A percentile compares a stretch with the other conserved stretches of the same genome.
These are phyloP conservation scores for Fusarium zealandicum DNA, from an alignment of 2,329 filamentous ascomycete genomes.

Conservation along the genomic window DNA sequence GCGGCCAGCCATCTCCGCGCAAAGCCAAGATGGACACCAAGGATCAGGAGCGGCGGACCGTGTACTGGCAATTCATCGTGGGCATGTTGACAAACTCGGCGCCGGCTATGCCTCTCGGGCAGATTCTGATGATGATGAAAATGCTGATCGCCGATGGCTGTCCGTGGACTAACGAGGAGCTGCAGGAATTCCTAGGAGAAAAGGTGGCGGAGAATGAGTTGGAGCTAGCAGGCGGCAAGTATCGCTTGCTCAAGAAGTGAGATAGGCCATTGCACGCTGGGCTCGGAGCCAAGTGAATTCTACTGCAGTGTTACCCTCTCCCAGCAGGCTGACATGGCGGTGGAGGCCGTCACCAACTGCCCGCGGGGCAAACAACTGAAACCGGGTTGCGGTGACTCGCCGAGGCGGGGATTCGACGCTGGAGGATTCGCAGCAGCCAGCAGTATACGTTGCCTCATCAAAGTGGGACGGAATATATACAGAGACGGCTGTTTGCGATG, in stretches of 20 bases:
- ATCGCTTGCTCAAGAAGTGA: conserved; percentile 69
- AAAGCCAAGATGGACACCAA: conserved; percentile 69
- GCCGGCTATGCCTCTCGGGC: conserved; percentile 76
- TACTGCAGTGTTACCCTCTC: conserved; percentile 27
- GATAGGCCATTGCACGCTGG: conserved; percentile 1
- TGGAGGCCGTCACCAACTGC: conserved; percentile 14
- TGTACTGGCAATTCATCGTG: conserved; percentile 92
- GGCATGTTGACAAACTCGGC: conserved; percentile 95
- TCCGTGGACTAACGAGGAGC: conserved; percentile 86
- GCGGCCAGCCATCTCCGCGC: conserved; percentile 52
- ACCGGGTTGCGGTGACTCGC: conserved; percentile 8
- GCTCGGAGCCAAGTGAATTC: conserved; percentile 16
- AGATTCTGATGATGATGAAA: conserved; percentile 94
- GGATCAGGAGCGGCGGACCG: conserved; percentile 63
- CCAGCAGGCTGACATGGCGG: conserved; percentile 6
- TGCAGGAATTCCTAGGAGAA: conserved; percentile 78
- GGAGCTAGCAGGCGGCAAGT: conserved; percentile 74
- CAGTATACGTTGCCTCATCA: conserved; percentile 8
- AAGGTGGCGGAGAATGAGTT: conserved; percentile 78
- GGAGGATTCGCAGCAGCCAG: not conserved
- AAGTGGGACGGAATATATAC: conserved; percentile 6
- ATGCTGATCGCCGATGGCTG: conserved; percentile 90
- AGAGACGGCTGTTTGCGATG: conserved; percentile 3
- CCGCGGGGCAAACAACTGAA: conserved; percentile 14
- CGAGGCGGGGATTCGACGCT: not conserved